Percentiles rank a stretch among this genome's conserved stretches.
Evolutionary conservation across 2,329 filamentous ascomycete genomes (phyloP).

Genomic region (Xylaria sp.): DNA sequence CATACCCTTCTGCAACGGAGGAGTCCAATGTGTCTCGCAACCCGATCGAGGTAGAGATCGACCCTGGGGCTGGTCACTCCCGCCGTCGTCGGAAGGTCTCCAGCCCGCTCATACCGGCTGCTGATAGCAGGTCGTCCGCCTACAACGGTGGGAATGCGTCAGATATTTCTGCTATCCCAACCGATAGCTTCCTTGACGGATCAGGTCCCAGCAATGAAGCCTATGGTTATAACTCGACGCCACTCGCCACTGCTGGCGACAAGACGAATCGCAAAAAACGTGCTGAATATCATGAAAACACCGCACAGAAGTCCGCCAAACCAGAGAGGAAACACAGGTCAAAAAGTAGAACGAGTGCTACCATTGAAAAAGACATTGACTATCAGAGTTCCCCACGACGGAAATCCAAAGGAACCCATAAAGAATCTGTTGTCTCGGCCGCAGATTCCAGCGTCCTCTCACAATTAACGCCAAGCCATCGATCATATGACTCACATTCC

Average conservation of each 20-base stretch:
- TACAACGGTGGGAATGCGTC: constrained; percentile 77
- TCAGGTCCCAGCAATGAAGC: constrained; percentile 52
- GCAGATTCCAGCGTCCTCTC: constrained; percentile 66
- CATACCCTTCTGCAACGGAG: constrained; percentile 81
- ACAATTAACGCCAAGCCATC: constrained; percentile 64
- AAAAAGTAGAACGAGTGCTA: constrained; percentile 63
- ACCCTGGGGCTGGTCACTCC: constrained; percentile 62
- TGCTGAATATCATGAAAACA: constrained; percentile 54
- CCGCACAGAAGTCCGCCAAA: constrained; percentile 54
- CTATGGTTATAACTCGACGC: constrained; percentile 51
- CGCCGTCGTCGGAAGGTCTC: constrained; percentile 68
- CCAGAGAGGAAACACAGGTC: constrained; percentile 62
- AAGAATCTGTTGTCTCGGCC: constrained; percentile 64
- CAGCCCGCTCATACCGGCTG: constrained; percentile 72
- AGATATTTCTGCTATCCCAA: constrained; percentile 83
- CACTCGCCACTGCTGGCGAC: constrained; percentile 54
- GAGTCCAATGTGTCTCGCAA: constrained; percentile 81
- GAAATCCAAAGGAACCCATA: constrained; percentile 63
- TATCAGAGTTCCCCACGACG: constrained; percentile 60
- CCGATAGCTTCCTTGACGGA: constrained; percentile 71
- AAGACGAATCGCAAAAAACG: constrained; percentile 60
- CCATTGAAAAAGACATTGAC: constrained; percentile 60
- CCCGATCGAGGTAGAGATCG: constrained; percentile 90
- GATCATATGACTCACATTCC: constrained; percentile 66
- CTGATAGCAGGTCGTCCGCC: constrained; percentile 65